These are phyloP conservation scores for Podospora tetraspora DNA, from an alignment of 495 filamentous ascomycete genomes.

Conservation along the genomic window DNA sequence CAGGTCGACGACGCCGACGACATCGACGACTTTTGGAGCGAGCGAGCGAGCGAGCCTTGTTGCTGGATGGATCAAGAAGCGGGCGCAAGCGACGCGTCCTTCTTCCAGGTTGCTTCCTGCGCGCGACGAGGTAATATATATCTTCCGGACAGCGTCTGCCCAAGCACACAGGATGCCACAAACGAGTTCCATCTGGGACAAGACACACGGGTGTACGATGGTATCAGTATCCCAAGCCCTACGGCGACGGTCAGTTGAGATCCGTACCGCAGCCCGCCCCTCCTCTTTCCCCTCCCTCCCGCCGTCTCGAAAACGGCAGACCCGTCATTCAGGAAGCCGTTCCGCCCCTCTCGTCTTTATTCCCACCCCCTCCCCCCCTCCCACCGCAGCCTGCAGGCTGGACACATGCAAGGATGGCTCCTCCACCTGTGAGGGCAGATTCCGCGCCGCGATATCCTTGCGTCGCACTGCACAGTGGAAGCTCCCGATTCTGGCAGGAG, in stretches of 20 bases:
- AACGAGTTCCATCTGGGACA: slow-evolving; percentile 6
- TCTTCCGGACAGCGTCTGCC: neutral
- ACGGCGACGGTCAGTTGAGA: neutral
- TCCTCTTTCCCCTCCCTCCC: neutral
- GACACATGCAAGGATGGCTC: neutral
- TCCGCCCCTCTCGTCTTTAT: slow-evolving; percentile 12
- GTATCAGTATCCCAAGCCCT: slow-evolving; percentile 7
- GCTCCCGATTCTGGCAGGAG: slow-evolving; percentile 2
- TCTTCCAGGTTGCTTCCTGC: neutral
- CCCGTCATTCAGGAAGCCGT: slow-evolving; percentile 20
- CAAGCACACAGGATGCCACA: neutral
- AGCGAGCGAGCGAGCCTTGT: neutral
- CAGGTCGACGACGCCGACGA: neutral
- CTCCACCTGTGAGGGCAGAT: slow-evolving; percentile 8
- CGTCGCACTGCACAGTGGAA: neutral
- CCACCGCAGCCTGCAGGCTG: neutral
- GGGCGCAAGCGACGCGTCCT: neutral
- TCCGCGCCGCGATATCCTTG: slow-evolving; percentile 11
- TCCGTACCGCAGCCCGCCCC: slow-evolving; percentile 2
- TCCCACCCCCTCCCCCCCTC: slow-evolving; percentile 1
- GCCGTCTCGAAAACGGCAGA: slow-evolving; percentile 15
- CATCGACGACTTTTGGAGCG: neutral
- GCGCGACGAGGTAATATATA: neutral
- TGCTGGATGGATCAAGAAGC: neutral
- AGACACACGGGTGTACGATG: neutral